Evolutionary conservation across 805 yeast species (phyloP), one percentile per base, ranked within the genome.

Genomic region (Sugiyamaella marilandica): DNA sequence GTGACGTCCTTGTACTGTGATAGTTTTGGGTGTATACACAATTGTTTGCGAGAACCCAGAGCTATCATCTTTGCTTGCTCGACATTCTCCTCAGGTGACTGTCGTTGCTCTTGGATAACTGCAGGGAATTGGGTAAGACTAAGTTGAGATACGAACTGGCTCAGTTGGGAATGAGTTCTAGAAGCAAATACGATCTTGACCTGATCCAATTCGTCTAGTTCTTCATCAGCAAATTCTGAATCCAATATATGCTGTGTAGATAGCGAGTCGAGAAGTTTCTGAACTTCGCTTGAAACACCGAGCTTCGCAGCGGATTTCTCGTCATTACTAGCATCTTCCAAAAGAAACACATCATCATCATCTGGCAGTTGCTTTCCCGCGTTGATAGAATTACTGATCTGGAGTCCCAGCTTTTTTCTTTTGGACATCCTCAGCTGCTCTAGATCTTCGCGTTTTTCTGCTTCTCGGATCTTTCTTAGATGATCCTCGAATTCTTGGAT

Each of bases 141-240:
- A 36, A 91, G 68, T 60, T 92, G 97, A 13, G 80, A 77, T 0
- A 89, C 80, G 62, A 91, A 87, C 63, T 91, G 98, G 35, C 75
- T 74, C 44, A 91, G 71, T 65, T 91, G 98, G 0, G 97, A 87
- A 63, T 91, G 97, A 0, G 98, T 91, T 67, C 98, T 73, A 1
- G 97, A 88, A 0, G 95, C 76, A 63, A 83, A 90, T 59, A 70
- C 79, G 1, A 91, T 80, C 59, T 82, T 79, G 0, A 72, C 61
- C 0, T 58, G 24, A 10, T n/a, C 16, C 19, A 37, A 33, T 10
- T 44, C 54, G 11, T 31, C 39, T 16, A 48, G 31, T 19, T 47
- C 54, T 11, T 41, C 44, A 7, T 47, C 54, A 9, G 54, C 57
- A 10, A 43, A 57, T 31, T 33, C 56, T 5, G 52, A 59, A 41